A percentile compares a stretch with the other conserved stretches of the same genome.
These are phyloP conservation scores for Paspalum notatum DNA, from an alignment of 176 grass and related monocot species.

Conservation along the genomic window DNA sequence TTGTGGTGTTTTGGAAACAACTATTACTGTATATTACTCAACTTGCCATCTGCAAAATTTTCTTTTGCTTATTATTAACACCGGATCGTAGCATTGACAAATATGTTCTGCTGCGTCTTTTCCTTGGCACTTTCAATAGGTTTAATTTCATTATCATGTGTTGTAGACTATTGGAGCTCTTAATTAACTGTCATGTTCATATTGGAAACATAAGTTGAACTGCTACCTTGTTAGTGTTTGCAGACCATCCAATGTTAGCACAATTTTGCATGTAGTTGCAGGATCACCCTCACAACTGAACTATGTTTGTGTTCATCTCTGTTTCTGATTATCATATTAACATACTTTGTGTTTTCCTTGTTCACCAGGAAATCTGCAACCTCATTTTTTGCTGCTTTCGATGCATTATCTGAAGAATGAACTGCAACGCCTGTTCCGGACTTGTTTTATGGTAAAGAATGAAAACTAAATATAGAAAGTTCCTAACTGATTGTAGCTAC, in stretches of 20 bases:
- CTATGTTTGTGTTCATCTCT: slow-evolving; percentile 3
- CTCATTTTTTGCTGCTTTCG: slow-evolving; percentile 95
- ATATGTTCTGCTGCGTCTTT: neutral
- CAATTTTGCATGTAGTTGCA: slow-evolving; percentile 16
- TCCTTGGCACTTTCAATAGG: neutral
- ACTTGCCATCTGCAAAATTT: neutral
- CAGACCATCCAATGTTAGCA: too few species aligned
- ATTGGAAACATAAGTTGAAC: neutral
- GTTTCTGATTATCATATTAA: neutral
- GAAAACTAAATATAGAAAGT: slow-evolving; percentile 22
- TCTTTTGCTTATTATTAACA: neutral
- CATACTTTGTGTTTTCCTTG: slow-evolving; percentile 28
- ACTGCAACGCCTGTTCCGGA: slow-evolving; percentile 62
- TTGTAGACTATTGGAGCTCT: neutral
- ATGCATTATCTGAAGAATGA: slow-evolving; percentile 92
- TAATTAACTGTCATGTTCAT: neutral
- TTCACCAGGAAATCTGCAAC: slow-evolving; percentile 81
- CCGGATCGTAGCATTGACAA: too few species aligned
- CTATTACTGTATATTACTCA: too few species aligned
- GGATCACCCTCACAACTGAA: neutral
- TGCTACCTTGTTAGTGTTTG: slow-evolving; percentile 9
- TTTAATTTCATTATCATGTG: slow-evolving; percentile 3
- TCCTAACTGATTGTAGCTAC: neutral
- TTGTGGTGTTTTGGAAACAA: too few species aligned
- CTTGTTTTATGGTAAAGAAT: slow-evolving; percentile 15